Percentiles rank a stretch among this genome's conserved stretches.
Evolutionary conservation across 176 grass and related monocot species (phyloP).

Genomic region (Neostapfia colusana): DNA sequence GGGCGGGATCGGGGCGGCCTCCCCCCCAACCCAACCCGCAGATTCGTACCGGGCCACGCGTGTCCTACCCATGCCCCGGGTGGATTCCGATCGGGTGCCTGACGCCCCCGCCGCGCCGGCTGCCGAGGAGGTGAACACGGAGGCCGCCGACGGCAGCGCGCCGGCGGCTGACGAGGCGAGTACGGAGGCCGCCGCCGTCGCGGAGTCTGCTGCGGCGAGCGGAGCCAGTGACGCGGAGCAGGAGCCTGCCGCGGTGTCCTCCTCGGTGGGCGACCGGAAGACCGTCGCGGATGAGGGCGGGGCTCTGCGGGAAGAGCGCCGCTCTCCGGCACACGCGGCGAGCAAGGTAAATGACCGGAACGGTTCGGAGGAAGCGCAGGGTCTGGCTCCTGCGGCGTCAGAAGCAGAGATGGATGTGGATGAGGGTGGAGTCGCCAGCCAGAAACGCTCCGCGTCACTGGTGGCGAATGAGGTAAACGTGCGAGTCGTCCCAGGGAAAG

Average conservation of each 20-base stretch:
- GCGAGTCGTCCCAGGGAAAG: background rate
- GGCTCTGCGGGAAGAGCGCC: background rate
- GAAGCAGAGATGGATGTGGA: background rate
- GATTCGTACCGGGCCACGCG: conserved; percentile 25
- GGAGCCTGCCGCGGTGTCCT: background rate
- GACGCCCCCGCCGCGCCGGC: background rate
- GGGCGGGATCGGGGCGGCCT: background rate
- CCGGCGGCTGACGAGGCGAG: background rate
- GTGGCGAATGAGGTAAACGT: background rate
- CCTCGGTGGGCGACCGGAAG: background rate
- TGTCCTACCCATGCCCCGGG: background rate
- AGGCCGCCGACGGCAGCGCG: too few relatives aligned
- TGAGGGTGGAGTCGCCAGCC: background rate
- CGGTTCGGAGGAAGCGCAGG: background rate
- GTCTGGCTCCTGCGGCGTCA: background rate
- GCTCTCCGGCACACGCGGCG: background rate
- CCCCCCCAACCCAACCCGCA: background rate
- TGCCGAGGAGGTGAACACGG: background rate
- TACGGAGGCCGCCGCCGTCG: background rate
- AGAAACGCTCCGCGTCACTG: background rate
- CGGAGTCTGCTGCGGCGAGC: background rate
- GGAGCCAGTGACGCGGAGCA: background rate
- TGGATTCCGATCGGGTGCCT: conserved; percentile 11
- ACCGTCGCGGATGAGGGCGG: background rate
- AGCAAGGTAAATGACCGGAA: background rate